phyloP scores from a whole-genome alignment of 768 basidiomycete species.

The Amanita pallidorosea region DNA sequence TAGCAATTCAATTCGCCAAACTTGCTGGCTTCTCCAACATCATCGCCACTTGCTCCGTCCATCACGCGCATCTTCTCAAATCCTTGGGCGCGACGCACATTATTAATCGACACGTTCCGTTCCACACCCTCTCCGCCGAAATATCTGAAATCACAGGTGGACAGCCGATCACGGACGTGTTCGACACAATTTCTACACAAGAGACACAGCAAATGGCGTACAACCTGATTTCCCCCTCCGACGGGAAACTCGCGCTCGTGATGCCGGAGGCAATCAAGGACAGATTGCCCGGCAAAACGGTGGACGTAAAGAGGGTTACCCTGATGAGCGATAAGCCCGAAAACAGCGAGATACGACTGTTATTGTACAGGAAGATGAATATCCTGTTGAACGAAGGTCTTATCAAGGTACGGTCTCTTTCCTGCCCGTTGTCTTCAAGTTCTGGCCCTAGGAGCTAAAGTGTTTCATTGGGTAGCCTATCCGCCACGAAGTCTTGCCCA shows the following conservation, averaged over 20 bases:
- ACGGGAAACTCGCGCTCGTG: constrained; percentile 21
- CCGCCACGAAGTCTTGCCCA: constrained; percentile 27
- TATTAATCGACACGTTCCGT: constrained; percentile 15
- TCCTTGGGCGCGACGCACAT: constrained; percentile 30
- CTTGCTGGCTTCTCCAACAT: constrained; percentile 31
- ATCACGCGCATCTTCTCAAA: constrained; percentile 18
- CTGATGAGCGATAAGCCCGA: constrained; percentile 5
- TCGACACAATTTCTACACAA: constrained; percentile 21
- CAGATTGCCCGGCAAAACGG: constrained; percentile 8
- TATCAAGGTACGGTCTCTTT: constrained; percentile 11
- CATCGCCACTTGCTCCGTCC: constrained; percentile 22
- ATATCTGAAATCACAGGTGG: constrained; percentile 11
- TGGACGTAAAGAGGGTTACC: constrained; percentile 2
- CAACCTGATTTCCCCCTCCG: constrained; percentile 21
- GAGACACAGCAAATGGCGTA: constrained; percentile 28
- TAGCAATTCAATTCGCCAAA: constrained; percentile 25
- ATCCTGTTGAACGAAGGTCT: constrained; percentile 12
- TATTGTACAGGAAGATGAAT: neutral
- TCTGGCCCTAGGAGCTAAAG: neutral
- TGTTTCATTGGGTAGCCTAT: constrained; percentile 26
- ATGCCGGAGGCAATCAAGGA: constrained; percentile 12
- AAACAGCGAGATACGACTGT: constrained; percentile 2
- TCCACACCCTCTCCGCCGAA: constrained; percentile 2
- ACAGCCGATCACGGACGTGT: constrained; percentile 12
- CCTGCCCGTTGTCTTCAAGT: neutral